These are phyloP conservation scores for Oxytropis ochrocephala DNA, from an alignment of 306 rosid genomes.

Conservation along the genomic window DNA sequence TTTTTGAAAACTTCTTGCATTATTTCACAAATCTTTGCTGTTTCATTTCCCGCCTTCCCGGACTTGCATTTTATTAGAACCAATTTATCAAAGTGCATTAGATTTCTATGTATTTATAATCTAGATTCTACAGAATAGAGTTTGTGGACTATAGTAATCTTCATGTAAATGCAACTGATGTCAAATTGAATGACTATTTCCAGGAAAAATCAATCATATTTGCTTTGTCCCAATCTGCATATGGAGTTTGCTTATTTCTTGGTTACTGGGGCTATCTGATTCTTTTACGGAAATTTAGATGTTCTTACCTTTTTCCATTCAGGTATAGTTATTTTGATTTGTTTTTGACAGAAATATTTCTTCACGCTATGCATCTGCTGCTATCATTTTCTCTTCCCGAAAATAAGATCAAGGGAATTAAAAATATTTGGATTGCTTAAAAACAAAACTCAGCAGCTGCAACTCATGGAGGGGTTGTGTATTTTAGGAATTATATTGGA, in stretches of 20 bases:
- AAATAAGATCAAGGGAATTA: background rate
- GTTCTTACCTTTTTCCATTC: constrained; percentile 67
- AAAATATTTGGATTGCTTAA: background rate
- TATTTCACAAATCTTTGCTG: background rate
- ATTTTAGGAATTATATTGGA: constrained; percentile 12
- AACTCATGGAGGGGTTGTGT: background rate
- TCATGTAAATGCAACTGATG: constrained; percentile 23
- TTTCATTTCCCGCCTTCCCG: constrained; percentile 1
- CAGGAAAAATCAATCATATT: constrained; percentile 84
- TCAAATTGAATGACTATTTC: constrained; percentile 26
- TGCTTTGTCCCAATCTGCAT: constrained; percentile 81
- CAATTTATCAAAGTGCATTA: constrained; percentile 7
- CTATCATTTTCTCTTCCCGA: background rate
- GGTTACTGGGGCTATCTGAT: constrained; percentile 92
- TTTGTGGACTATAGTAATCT: constrained; percentile 15
- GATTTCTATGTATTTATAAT: background rate
- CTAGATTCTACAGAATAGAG: background rate
- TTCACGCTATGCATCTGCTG: background rate
- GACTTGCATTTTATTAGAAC: background rate
- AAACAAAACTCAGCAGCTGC: constrained; percentile 3
- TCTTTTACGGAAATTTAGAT: constrained; percentile 33
- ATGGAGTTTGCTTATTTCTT: constrained; percentile 74
- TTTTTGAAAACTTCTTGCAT: background rate
- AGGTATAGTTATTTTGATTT: constrained; percentile 44
- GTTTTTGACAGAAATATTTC: background rate